These are phyloP conservation scores for Hypoxylon rubiginosum DNA, from an alignment of 2,329 filamentous ascomycete genomes.

Conservation along the genomic window DNA sequence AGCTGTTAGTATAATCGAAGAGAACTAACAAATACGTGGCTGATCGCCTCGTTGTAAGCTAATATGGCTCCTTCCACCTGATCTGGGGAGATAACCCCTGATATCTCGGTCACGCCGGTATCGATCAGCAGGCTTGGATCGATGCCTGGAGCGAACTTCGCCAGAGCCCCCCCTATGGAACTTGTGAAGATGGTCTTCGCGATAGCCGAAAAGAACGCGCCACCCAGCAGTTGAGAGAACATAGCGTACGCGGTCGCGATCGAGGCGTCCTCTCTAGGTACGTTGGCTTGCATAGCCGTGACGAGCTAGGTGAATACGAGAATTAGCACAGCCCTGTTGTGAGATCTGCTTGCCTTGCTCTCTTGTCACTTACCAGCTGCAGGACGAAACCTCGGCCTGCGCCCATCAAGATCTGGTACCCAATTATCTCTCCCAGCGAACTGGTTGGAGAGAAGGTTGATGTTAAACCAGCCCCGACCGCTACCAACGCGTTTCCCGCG, in stretches of 20 bases:
- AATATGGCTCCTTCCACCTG: constrained; percentile 53
- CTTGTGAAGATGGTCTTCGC: constrained; percentile 68
- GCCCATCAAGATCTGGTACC: constrained; percentile 51
- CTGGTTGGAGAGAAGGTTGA: constrained; percentile 50
- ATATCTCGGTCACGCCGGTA: constrained; percentile 59
- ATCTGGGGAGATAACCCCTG: constrained; percentile 52
- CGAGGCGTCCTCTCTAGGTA: constrained; percentile 43
- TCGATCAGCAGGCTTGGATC: constrained; percentile 54
- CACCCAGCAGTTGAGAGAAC: constrained; percentile 66
- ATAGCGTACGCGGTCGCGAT: constrained; percentile 55
- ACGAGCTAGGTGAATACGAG: constrained; percentile 38
- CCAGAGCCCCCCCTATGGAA: constrained; percentile 58
- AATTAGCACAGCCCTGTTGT: constrained; percentile 8
- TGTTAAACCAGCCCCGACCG: constrained; percentile 54
- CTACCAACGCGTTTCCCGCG: constrained; percentile 47
- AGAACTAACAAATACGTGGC: constrained; percentile 42
- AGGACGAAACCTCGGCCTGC: constrained; percentile 48
- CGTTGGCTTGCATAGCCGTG: constrained; percentile 47
- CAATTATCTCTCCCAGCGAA: constrained; percentile 51
- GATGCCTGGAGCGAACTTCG: constrained; percentile 55
- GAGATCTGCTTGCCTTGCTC: not conserved
- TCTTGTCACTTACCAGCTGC: constrained; percentile 44
- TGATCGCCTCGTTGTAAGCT: constrained; percentile 51
- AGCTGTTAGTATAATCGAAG: not conserved
- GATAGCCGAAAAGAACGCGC: constrained; percentile 63